Evolutionary conservation across 176 grass and related monocot species (phyloP).

Genomic region (Puya raimondii): DNA sequence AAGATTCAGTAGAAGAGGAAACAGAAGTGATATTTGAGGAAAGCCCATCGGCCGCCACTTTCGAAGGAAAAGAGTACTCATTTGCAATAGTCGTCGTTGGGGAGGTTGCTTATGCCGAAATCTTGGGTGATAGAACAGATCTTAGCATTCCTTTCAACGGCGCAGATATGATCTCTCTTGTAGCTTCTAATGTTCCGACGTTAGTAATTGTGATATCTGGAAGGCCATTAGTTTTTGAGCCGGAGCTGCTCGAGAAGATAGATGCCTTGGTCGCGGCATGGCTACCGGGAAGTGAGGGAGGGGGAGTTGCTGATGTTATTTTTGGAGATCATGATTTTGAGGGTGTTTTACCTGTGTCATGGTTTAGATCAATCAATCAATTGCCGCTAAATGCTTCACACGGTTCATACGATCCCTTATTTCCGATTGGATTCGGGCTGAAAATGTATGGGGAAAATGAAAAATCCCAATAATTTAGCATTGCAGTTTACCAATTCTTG

Average conservation of each 20-base stretch:
- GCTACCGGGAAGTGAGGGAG: constrained; percentile 68
- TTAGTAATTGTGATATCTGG: constrained; percentile 64
- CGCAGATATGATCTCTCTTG: constrained; percentile 28
- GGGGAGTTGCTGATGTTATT: constrained; percentile 56
- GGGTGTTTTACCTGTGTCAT: constrained; percentile 61
- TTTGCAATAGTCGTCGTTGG: constrained; percentile 72
- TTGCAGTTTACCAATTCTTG: neutral
- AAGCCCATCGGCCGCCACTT: constrained; percentile 37
- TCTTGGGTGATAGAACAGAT: constrained; percentile 53
- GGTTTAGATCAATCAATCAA: constrained; percentile 67
- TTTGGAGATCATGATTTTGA: constrained; percentile 80
- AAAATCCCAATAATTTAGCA: constrained; percentile 7
- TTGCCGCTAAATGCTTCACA: constrained; percentile 52
- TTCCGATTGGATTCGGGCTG: constrained; percentile 76
- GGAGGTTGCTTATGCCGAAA: constrained; percentile 66
- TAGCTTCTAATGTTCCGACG: constrained; percentile 48
- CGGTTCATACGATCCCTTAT: constrained; percentile 51
- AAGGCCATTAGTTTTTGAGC: constrained; percentile 62
- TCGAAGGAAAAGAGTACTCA: constrained; percentile 41
- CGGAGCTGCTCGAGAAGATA: constrained; percentile 43
- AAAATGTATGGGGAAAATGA: constrained; percentile 21
- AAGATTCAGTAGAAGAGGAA: constrained; percentile 34
- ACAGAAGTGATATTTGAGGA: constrained; percentile 63
- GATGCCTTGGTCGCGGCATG: constrained; percentile 73
- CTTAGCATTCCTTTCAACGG: constrained; percentile 61